Conservation (phyloP, 768 basidiomycete species). For the Tephrocybe sp. region DNA sequence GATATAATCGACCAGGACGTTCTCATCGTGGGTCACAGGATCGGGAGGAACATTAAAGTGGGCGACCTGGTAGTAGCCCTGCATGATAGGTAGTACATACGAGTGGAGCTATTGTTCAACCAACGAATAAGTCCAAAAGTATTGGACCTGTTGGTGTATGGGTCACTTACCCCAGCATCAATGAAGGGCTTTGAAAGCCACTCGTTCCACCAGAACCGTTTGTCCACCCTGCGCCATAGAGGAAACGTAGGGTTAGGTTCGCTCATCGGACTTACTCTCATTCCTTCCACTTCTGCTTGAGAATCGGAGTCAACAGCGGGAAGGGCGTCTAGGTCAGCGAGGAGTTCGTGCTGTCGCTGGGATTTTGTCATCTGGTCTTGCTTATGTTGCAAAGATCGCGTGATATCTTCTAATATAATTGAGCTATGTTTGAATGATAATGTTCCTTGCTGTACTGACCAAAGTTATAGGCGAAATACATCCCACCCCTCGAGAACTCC, state of each 20-base stretch:
- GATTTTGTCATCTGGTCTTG: slow-evolving; percentile 61
- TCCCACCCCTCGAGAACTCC: slow-evolving; percentile 80
- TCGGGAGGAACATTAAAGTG: slow-evolving; percentile 63
- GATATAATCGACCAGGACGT: slow-evolving; percentile 67
- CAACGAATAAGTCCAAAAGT: too few species aligned
- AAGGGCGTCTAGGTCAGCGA: slow-evolving; percentile 60
- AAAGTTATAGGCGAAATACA: slow-evolving; percentile 89
- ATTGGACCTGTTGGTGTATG: too few species aligned
- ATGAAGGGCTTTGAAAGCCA: slow-evolving; percentile 82
- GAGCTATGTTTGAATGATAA: background rate
- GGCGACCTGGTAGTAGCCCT: slow-evolving; percentile 85
- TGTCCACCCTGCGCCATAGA: slow-evolving; percentile 88
- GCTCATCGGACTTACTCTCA: slow-evolving; percentile 48
- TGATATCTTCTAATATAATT: slow-evolving; percentile 57
- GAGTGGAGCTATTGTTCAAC: slow-evolving; percentile 65
- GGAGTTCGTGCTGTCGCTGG: slow-evolving; percentile 56
- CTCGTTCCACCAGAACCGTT: slow-evolving; percentile 97
- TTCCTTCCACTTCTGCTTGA: slow-evolving; percentile 20
- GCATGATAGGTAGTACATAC: slow-evolving; percentile 89
- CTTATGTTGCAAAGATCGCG: slow-evolving; percentile 81
- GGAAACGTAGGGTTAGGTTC: slow-evolving; percentile 82
- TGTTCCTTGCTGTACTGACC: slow-evolving; percentile 44
- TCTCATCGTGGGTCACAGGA: slow-evolving; percentile 40
- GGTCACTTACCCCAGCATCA: slow-evolving; percentile 79
- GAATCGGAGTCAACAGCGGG: slow-evolving; percentile 27